A percentile compares a stretch with the other conserved stretches of the same genome.
These are phyloP conservation scores for Pholiota molesta DNA, from an alignment of 768 basidiomycete species.

Conservation along the genomic window DNA sequence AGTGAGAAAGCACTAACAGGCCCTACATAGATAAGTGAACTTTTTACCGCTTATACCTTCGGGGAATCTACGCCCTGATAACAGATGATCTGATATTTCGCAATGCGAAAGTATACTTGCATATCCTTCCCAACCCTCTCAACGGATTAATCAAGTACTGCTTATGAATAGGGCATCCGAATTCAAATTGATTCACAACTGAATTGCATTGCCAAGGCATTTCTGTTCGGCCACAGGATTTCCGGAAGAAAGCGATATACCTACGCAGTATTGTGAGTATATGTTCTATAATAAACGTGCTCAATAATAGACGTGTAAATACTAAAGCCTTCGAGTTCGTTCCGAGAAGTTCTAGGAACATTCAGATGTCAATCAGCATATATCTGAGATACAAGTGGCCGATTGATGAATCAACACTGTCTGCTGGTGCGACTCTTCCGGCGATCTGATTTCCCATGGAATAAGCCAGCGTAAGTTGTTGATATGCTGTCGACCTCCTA, in stretches of 20 bases:
- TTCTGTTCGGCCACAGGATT: neutral
- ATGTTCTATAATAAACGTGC: slow-evolving; percentile 6
- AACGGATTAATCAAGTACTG: neutral
- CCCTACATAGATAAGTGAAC: neutral
- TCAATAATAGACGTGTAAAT: slow-evolving; percentile 16
- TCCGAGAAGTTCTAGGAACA: slow-evolving; percentile 13
- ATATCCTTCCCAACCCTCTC: neutral
- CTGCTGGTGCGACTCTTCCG: slow-evolving; percentile 10
- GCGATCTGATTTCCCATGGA: slow-evolving; percentile 16
- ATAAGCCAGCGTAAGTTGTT: slow-evolving; percentile 10
- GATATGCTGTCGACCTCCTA: slow-evolving; percentile 14
- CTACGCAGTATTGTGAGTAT: slow-evolving; percentile 17
- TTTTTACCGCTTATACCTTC: neutral
- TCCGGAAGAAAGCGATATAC: slow-evolving; percentile 8
- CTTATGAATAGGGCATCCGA: neutral
- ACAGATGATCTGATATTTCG: neutral
- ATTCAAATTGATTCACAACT: neutral
- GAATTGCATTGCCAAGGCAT: neutral
- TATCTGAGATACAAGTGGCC: slow-evolving; percentile 14
- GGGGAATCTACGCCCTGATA: neutral
- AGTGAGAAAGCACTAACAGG: neutral
- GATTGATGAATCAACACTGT: slow-evolving; percentile 11
- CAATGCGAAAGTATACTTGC: neutral
- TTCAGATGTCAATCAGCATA: slow-evolving; percentile 15
- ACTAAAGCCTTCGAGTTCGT: neutral